Percentiles rank a stretch among this genome's conserved stretches.
phyloP scores from a whole-genome alignment of 208 protist species.

The Leishmania arabica region DNA sequence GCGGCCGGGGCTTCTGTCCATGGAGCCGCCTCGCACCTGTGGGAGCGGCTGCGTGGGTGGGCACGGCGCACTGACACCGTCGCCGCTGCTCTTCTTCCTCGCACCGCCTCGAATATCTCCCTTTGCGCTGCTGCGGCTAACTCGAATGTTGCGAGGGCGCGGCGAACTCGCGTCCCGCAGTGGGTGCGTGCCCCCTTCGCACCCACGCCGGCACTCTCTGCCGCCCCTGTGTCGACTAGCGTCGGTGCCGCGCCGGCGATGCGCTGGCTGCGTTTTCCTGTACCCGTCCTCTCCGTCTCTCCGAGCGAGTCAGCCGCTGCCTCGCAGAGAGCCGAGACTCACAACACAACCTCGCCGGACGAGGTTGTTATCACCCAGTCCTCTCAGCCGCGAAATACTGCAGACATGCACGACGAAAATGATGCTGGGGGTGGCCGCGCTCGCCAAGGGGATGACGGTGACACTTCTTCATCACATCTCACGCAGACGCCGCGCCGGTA shows the following conservation, averaged over 20 bases:
- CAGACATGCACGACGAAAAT: not conserved
- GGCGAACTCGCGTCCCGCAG: not conserved
- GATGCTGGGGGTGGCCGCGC: not conserved
- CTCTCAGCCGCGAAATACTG: not conserved
- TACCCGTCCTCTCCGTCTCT: not conserved
- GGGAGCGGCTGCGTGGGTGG: not conserved
- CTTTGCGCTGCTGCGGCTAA: not conserved
- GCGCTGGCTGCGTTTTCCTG: not conserved
- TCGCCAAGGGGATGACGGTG: not conserved
- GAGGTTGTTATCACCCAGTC: not conserved
- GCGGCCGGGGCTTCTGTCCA: not conserved
- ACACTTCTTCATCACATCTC: not conserved
- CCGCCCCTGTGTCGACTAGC: not conserved
- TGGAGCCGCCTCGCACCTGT: not conserved
- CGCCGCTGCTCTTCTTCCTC: not conserved
- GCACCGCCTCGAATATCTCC: not conserved
- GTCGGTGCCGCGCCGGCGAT: slow-evolving; percentile 5
- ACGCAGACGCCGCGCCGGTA: not conserved
- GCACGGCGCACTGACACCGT: not conserved
- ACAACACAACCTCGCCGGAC: not conserved
- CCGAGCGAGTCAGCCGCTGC: not conserved
- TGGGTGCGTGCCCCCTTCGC: slow-evolving; percentile 29
- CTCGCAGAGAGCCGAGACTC: not conserved
- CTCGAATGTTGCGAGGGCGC: not conserved
- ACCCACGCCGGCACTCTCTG: slow-evolving; percentile 1